Base-by-base conservation (phyloP, 192 early-diverging fungal genomes). In the Lobosporangium transversale region DNA sequence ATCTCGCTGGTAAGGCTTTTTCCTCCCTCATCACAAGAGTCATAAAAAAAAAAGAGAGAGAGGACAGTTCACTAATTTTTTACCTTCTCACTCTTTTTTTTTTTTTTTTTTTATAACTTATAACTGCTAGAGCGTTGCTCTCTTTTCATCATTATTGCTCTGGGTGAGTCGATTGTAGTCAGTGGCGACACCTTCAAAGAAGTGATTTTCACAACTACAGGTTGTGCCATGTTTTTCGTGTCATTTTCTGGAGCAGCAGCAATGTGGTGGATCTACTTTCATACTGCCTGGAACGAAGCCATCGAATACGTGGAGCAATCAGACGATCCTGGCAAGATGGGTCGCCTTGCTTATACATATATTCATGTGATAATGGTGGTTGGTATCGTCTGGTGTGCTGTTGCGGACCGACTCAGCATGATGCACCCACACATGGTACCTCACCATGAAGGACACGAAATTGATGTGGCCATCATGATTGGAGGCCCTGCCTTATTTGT, bases 221-320 rank as follows among this genome's bases (percentile, higher is more conserved):
- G 55, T 11, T 24, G 62, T 6, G 70, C 55, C 6, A 65, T 73
- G 56, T 73, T 73, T 26, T 43, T 73, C n/a, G 49, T 73, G n/a
- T 53, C 70, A 5, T 73, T 73, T 26, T 2, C 59, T 1, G 70
- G 70, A 2, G 61, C 70, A 6, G 49, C 50, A 7, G 33, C 70
- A 2, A 73, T 73, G 70, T 73, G 70, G 70, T 73, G 70, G 70
- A 73, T 73, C 43, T 73, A 73, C 54, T 73, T 73, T 49, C 70
- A 73, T 29, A 53, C 70, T 0, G 61, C 70, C 4, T 58, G 62
- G 7, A n/a, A 18, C 10, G 70, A 73, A 18, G 70, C 70, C 14
- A 37, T 59, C 23, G 40, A 65, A 27, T 65, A 59, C 21, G 57
- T 73, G 2, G 70, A 73, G 11, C 54, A 31, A 29, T 47, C 44